Evolutionary conservation across 208 protist species (phyloP).

Genomic region (Trypanosoma mega): DNA sequence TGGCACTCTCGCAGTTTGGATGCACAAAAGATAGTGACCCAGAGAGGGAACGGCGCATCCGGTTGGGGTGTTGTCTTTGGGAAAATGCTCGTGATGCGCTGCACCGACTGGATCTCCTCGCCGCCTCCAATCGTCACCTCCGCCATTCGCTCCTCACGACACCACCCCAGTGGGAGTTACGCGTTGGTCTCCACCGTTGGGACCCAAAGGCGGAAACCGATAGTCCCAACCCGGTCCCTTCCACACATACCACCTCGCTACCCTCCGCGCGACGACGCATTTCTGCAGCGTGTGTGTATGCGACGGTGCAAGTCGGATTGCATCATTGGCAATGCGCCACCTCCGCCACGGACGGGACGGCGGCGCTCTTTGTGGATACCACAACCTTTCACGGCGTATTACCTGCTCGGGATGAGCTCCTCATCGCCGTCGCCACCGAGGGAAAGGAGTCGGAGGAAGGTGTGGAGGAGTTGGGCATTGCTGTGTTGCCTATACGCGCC

Average conservation of each 20-base stretch:
- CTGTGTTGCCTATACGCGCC: conserved; percentile 6
- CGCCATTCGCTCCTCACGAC: conserved; percentile 7
- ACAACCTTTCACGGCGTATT: conserved; percentile 14
- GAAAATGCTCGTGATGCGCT: conserved; percentile 8
- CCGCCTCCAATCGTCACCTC: conserved; percentile 3
- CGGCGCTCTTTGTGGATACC: conserved; percentile 13
- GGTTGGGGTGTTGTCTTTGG: conserved; percentile 24
- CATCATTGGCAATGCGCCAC: conserved; percentile 22
- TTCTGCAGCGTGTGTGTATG: too few relatives aligned
- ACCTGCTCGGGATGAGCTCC: conserved; percentile 20
- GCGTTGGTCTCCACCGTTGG: conserved; percentile 23
- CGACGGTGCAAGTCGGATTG: conserved; percentile 22
- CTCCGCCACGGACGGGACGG: too few relatives aligned
- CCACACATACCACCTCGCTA: too few relatives aligned
- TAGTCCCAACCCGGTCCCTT: too few relatives aligned
- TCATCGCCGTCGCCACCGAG: conserved; percentile 18
- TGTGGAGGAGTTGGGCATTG: conserved; percentile 10
- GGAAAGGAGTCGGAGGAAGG: conserved; percentile 14
- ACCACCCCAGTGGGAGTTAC: conserved; percentile 10
- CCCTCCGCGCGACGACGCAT: too few relatives aligned
- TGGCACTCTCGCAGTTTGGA: too few relatives aligned
- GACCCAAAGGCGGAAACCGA: background rate
- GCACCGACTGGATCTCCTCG: conserved; percentile 34
- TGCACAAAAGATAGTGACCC: conserved; percentile 26
- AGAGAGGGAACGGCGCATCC: background rate